Base-by-base conservation (phyloP, 768 basidiomycete species). In the Russula earlei region DNA sequence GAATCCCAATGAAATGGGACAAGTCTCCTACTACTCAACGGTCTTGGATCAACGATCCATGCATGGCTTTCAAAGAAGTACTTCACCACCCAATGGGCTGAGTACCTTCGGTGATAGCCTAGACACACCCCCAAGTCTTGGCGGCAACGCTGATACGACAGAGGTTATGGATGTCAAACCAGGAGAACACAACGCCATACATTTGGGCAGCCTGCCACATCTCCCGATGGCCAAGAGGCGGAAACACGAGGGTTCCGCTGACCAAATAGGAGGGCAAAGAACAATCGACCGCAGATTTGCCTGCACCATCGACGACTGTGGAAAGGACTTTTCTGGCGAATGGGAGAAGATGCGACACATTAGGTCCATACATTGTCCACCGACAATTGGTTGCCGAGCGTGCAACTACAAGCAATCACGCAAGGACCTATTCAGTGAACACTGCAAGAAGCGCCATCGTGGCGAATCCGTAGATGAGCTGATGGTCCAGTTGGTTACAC, bases 401-500 rank as follows among this genome's bases (percentile, higher is more conserved):
- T 58, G 56, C 52, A 49, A 44, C 29, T 58, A 58, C 47, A 58
- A 58, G 46, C 56, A 58, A 44, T 58, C 56, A 2, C 56, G 56
- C 15, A 58, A 58, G 20, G 56, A 58, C 8, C 27, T 58, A 8
- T 58, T 58, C 52, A 49, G 27, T 34, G 56, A 58, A 5, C 56
- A 58, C 29, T 58, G 56, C 56, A 58, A 20, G 52, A 58, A 58
- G 34, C 56, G 56, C 5, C 56, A 58, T 44, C 46, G 40, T 7
- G 42, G 47, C 2, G 19, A n/a, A 29, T 25, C 34, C 15, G 25
- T 53, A 36, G 56, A 54, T 10, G 40, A 41, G 1, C 37, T 58
- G 27, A 54, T 47, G 47, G 22, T 44, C 15, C 41, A 29, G 17
- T 27, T 54, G 41, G 25, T n/a, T 19, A 47, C 45, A 9, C n/a